Evolutionary conservation across 805 yeast genomes (phyloP), one percentile per base, ranked within the genome.

Genomic region (Pachysolen tannophilus): DNA sequence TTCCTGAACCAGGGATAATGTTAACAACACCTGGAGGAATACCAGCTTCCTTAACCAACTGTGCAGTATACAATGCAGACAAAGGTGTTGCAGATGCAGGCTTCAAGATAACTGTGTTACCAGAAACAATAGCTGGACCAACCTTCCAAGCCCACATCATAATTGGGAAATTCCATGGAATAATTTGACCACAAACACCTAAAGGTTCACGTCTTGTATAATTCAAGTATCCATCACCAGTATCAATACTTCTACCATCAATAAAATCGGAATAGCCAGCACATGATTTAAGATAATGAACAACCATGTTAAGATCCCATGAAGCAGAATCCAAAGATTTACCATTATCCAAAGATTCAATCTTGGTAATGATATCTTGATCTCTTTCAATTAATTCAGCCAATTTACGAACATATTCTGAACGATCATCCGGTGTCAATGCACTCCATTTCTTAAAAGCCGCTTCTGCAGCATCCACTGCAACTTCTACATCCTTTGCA

Each of bases 31-130:
- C 90, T 19, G 75, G 64, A 46, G 90, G 87, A 44, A 78, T 57
- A 44, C 85, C 84, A 38, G 81, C 82, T 55, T 78, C 73, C 53
- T 75, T 69, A 46, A 71, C 61, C 49, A 81, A 67, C 20, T 64
- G 58, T 37, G 82, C 78, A 44, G 77, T 69, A 53, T 59, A 78
- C 44, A 81, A 60, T 13, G 84, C 84, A 41, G 80, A 75, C 51
- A 81, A 67, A 47, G 87, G 87, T 33, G 90, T 81, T 37, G 82
- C 72, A 52, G 79, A 79, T 30, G 90, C 86, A 27, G 87, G 78
- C 59, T 81, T 81, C 53, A 82, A 61, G 33, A 81, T 75, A 45
- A 75, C 65, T 35, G 83, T 75, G 64, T 76, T 75, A 56, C 82
- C 82, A 39, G 82, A 72, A 40, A 78, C 80, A 46, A 76, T 60